Evolutionary conservation across 2,329 filamentous ascomycete genomes (phyloP).

Genomic region (Didymella pomorum): DNA sequence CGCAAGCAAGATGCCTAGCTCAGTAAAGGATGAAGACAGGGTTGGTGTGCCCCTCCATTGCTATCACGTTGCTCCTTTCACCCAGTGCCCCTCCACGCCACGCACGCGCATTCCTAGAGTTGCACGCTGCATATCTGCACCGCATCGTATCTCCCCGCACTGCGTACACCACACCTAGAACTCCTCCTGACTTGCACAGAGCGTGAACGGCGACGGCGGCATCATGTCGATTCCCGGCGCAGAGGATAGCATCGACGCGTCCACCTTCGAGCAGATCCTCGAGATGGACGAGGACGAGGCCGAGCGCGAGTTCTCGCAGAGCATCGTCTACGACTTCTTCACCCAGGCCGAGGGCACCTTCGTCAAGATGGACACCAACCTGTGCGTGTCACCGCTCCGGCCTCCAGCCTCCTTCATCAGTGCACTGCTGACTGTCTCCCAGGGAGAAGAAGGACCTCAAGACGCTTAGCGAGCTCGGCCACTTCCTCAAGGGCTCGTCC

Average conservation of each 20-base stretch:
- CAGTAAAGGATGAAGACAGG: constrained; percentile 45
- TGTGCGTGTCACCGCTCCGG: constrained; percentile 68
- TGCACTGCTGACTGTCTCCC: constrained; percentile 21
- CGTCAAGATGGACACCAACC: constrained; percentile 76
- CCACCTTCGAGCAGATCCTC: constrained; percentile 91
- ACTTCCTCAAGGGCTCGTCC: constrained; percentile 97
- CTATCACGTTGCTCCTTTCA: constrained; percentile 25
- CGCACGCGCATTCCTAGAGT: constrained; percentile 16
- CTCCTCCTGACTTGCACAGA: constrained; percentile 30
- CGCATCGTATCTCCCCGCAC: background rate
- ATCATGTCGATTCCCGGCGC: constrained; percentile 65
- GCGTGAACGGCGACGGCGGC: constrained; percentile 36
- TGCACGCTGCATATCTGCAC: background rate
- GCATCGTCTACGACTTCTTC: constrained; percentile 92
- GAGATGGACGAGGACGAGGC: constrained; percentile 96
- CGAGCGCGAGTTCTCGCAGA: constrained; percentile 84
- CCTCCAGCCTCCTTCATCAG: constrained; percentile 34
- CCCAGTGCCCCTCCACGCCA: constrained; percentile 24
- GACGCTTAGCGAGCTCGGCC: constrained; percentile 83
- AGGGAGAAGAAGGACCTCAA: constrained; percentile 74
- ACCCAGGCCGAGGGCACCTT: constrained; percentile 90
- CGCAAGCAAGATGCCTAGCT: constrained; percentile 42
- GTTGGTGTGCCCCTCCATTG: constrained; percentile 44
- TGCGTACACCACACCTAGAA: constrained; percentile 13
- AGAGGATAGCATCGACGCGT: constrained; percentile 77